Evolutionary conservation across 1,284 basidiomycete species (phyloP).

Genomic region (Meripilus lineatus): DNA sequence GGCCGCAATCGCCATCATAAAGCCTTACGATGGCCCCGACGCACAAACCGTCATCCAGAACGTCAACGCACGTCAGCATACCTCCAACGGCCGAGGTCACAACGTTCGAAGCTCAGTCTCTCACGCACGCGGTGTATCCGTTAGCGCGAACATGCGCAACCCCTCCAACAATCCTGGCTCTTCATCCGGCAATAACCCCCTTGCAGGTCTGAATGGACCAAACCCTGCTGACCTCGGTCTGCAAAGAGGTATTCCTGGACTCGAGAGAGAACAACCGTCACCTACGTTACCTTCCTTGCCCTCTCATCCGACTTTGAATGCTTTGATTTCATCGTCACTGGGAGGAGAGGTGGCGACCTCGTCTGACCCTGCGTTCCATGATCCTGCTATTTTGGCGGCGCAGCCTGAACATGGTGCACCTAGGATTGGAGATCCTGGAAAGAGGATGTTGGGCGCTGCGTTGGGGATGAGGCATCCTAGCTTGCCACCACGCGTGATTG

Average conservation of each 20-base stretch:
- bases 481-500: slow-evolving; percentile 54
- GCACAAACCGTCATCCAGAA: slow-evolving; percentile 87
- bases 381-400: slow-evolving; percentile 64
- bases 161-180: slow-evolving; percentile 38
- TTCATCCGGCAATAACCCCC: slow-evolving; percentile 32
- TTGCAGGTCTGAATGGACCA: slow-evolving; percentile 32
- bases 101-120: slow-evolving; percentile 45
- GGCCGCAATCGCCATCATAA: slow-evolving; percentile 53
- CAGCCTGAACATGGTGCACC: slow-evolving; percentile 33
- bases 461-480: slow-evolving; percentile 75
- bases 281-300: slow-evolving; percentile 78
- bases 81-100: slow-evolving; percentile 58
- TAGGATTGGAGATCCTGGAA: slow-evolving; percentile 77
- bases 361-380: slow-evolving; percentile 39
- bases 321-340: slow-evolving; percentile 72
- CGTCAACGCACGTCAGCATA: slow-evolving; percentile 74
- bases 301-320: slow-evolving; percentile 75
- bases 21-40: slow-evolving; percentile 93
- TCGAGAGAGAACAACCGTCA: slow-evolving; percentile 53
- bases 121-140: slow-evolving; percentile 35
- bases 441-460: slow-evolving; percentile 79
- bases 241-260: slow-evolving; percentile 32
- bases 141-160: slow-evolving; percentile 64
- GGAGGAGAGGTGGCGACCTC: slow-evolving; percentile 40
- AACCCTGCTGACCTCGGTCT: slow-evolving; percentile 41